phyloP scores from a whole-genome alignment of 2,329 filamentous ascomycete species.

The Fusarium zealandicum region DNA sequence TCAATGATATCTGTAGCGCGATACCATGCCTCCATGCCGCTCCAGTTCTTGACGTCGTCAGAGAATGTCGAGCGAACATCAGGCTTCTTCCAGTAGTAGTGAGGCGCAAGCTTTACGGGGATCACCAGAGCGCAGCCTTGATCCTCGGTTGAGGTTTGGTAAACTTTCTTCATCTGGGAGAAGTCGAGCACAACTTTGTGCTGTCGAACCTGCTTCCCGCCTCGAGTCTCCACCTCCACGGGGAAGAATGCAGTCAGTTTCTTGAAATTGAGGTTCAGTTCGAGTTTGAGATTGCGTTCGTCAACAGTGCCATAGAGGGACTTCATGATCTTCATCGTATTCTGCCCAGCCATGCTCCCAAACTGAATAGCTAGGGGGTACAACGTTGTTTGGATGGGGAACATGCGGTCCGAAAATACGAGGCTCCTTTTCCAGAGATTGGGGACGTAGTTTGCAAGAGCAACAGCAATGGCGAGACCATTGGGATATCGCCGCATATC shows the following conservation, averaged over 20 bases:
- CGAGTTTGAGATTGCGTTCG: conserved; percentile 37
- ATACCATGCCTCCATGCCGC: conserved; percentile 54
- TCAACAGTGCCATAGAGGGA: conserved; percentile 20
- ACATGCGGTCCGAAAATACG: conserved; percentile 28
- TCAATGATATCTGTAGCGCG: conserved; percentile 57
- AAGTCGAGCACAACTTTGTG: conserved; percentile 57
- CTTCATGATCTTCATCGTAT: conserved; percentile 67
- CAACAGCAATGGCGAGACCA: conserved; percentile 31
- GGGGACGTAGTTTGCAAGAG: conserved; percentile 3
- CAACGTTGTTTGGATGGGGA: conserved; percentile 51
- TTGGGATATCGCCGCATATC: conserved; percentile 27
- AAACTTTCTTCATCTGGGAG: conserved; percentile 54
- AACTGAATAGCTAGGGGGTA: conserved; percentile 62
- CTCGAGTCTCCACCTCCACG: conserved; percentile 20
- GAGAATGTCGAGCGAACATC: conserved; percentile 46
- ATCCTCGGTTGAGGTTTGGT: conserved; percentile 41
- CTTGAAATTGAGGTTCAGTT: conserved; percentile 43
- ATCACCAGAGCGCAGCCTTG: conserved; percentile 53
- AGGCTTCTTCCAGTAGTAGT: conserved; percentile 53
- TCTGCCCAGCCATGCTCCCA: conserved; percentile 63
- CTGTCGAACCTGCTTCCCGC: conserved; percentile 24
- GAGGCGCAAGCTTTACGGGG: conserved; percentile 56
- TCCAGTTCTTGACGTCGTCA: conserved; percentile 48
- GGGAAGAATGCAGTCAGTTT: conserved; percentile 45
- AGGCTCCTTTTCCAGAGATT: conserved; percentile 30